These are phyloP conservation scores for Calocybe indica DNA, from an alignment of 768 basidiomycete genomes.

Conservation along the genomic window DNA sequence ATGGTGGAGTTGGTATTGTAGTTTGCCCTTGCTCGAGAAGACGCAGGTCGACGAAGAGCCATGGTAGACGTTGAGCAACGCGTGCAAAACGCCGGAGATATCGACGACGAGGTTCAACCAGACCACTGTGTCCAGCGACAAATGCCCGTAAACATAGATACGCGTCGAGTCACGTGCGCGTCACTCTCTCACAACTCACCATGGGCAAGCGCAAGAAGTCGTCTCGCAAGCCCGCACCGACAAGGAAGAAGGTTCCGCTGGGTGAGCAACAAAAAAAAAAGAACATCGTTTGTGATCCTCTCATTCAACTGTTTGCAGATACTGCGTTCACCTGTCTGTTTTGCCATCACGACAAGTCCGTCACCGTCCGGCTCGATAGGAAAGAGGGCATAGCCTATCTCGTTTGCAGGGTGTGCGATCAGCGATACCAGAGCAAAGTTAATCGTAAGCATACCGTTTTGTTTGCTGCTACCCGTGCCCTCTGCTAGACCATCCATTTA, in stretches of 20 bases:
- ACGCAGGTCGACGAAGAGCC: conserved; percentile 57
- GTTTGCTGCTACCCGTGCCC: conserved; percentile 3
- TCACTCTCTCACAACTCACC: conserved; percentile 5
- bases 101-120: conserved; percentile 10
- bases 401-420: conserved; percentile 81
- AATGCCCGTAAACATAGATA: conserved; percentile 10
- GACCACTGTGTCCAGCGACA: background rate
- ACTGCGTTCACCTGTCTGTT: conserved; percentile 83
- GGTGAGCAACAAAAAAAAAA: conserved; percentile 37
- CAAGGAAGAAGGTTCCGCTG: conserved; percentile 64
- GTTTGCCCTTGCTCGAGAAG: conserved; percentile 39
- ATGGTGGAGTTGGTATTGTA: conserved; percentile 19
- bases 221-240: conserved; percentile 68
- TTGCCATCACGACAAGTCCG: conserved; percentile 87
- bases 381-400: conserved; percentile 81
- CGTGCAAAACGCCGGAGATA: background rate
- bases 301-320: conserved; percentile 37
- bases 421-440: conserved; percentile 82
- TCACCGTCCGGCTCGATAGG: conserved; percentile 77
- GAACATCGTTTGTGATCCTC: background rate
- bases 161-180: conserved; percentile 29
- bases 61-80: conserved; percentile 26
- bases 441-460: conserved; percentile 56
- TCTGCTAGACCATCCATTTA: conserved; percentile 3
- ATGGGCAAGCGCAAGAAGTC: conserved; percentile 95